Evolutionary conservation across 108 stramenopile species (phyloP).

Genomic region (Cyclotella cryptica): DNA sequence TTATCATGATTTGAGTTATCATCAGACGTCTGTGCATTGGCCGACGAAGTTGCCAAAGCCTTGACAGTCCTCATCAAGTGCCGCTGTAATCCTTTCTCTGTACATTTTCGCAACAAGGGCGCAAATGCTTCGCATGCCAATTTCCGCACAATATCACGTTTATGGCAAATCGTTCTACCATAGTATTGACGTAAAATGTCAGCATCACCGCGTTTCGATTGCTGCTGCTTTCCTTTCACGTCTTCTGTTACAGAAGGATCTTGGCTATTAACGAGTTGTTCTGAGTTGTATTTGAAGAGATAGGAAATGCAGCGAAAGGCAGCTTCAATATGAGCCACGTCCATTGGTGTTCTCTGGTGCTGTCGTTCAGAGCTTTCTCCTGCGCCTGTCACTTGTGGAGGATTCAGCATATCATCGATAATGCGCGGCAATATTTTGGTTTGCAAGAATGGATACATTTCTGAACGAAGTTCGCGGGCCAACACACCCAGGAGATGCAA

Average conservation of each 20-base stretch:
- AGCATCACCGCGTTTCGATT: conserved; percentile 31
- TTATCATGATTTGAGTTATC: background rate
- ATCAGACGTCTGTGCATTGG: conserved; percentile 23
- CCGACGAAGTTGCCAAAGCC: conserved; percentile 61
- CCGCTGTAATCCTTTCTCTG: conserved; percentile 59
- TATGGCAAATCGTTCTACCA: conserved; percentile 74
- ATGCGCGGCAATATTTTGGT: conserved; percentile 73
- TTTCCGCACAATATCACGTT: conserved; percentile 72
- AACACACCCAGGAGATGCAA: conserved; percentile 84
- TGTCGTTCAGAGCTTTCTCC: conserved; percentile 59
- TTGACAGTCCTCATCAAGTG: conserved; percentile 77
- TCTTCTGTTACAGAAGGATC: background rate
- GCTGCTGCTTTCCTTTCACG: conserved; percentile 22
- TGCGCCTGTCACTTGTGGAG: conserved; percentile 54
- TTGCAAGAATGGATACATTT: conserved; percentile 80
- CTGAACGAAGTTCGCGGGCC: conserved; percentile 83
- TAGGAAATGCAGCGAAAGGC: conserved; percentile 84
- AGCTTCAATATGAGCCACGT: conserved; percentile 81
- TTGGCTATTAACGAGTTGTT: conserved; percentile 53
- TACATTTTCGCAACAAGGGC: conserved; percentile 75
- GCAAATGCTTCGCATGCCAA: conserved; percentile 85
- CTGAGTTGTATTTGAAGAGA: conserved; percentile 82
- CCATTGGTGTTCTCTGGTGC: conserved; percentile 57
- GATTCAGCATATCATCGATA: conserved; percentile 78
- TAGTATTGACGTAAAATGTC: conserved; percentile 85